Evolutionary conservation across 768 basidiomycete species (phyloP), one percentile per base, ranked within the genome.

Genomic region (Leccinum boreale): DNA sequence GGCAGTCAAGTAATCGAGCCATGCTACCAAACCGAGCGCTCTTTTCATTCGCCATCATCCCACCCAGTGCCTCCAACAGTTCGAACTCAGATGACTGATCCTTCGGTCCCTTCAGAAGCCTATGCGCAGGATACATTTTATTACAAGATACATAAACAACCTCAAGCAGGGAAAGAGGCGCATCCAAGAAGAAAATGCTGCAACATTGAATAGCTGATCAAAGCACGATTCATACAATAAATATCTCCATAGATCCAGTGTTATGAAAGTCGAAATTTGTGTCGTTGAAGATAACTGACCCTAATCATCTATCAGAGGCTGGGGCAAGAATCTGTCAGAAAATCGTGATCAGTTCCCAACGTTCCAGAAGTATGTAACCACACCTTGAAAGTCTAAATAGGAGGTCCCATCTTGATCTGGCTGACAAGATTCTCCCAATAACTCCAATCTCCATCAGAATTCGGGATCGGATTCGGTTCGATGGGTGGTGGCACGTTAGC

Each of bases 391-490:
- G 29, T 23, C 59, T 70, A 74, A 26, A 71, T 35, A 24, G 72
- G 62, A 21, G 76, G 68, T 7, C 76, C 74, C 39, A 73, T 71
- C 56, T 78, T 76, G 57, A 79, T 76, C 61, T 76, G 75, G 58
- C 74, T 86, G n/a, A 92, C 85, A 59, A 92, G 69, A 19, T 84
- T 83, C 67, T 92, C 89, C 90, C 90, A 91, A 65, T 91, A 92
- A 57, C 75, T 83, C 82, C 85, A 90, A 72, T 91, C 90, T 14
- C 83, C 85, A 58, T 87, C 87, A 49, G 82, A 59, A 5, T 78
- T 81, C 50, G 77, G 74, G 48, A 85, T 64, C 17, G 81, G 60
- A 35, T 78, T 75, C 50, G 77, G 70, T 56, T 84, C 82, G 15
- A 76, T 70, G 12, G 76, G 75, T 29, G 62, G 55, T 24, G 73